A percentile compares a stretch with the other conserved stretches of the same genome.
Conservation (phyloP, 2,329 filamentous ascomycete species). For the Exophiala dermatitidis region DNA sequence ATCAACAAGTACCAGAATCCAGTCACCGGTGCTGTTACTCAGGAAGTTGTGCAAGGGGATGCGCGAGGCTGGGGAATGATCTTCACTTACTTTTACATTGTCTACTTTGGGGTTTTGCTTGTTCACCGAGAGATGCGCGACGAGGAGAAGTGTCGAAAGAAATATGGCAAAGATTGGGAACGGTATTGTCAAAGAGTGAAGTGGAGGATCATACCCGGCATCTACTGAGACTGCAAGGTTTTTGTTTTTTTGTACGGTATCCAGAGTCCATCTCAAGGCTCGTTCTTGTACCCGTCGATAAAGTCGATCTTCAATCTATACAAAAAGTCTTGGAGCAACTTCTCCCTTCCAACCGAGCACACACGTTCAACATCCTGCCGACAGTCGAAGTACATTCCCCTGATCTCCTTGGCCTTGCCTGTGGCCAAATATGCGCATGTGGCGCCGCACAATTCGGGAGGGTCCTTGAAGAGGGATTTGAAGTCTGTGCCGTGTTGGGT, state of each 20-base stretch:
- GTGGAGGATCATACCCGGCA: conserved; percentile 66
- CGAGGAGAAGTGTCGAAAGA: conserved; percentile 81
- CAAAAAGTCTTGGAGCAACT: conserved; percentile 5
- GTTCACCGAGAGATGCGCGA: conserved; percentile 81
- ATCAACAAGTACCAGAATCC: conserved; percentile 49
- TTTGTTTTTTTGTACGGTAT: conserved; percentile 30
- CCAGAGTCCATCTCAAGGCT: conserved; percentile 32
- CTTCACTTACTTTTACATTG: conserved; percentile 87
- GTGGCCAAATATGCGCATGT: conserved; percentile 14
- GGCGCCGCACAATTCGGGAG: conserved; percentile 18
- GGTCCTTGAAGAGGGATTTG: conserved; percentile 16
- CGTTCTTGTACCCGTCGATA: conserved; percentile 18
- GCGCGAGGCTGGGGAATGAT: conserved; percentile 77
- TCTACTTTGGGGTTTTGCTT: conserved; percentile 83
- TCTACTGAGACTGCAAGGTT: conserved; percentile 29
- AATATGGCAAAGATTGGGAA: conserved; percentile 91
- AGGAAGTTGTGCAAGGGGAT: conserved; percentile 62
- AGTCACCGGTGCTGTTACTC: conserved; percentile 51
- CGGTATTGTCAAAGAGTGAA: conserved; percentile 76
- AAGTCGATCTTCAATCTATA: conserved; percentile 15
- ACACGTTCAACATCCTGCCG: conserved; percentile 16
- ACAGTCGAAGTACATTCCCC: conserved; percentile 18
- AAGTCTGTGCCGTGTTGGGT: conserved; percentile 7
- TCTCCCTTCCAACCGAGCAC: conserved; percentile 9
- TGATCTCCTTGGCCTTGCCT: conserved; percentile 15